These are phyloP conservation scores for Tylopilus plumbeoviolaceoides DNA, from an alignment of 768 basidiomycete species.

Conservation along the genomic window DNA sequence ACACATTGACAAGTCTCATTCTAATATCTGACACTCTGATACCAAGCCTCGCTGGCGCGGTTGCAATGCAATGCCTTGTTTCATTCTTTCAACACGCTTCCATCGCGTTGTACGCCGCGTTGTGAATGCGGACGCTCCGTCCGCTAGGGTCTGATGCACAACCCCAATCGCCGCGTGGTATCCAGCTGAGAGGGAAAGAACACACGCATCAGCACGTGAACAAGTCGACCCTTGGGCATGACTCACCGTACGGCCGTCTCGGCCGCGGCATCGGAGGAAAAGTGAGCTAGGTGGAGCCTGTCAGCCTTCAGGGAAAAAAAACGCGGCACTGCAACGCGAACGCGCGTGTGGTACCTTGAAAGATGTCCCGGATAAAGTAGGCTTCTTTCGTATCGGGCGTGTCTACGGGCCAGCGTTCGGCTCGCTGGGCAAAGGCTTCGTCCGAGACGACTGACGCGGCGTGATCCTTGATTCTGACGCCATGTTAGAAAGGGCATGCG, in stretches of 20 bases:
- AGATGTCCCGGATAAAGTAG: slow-evolving; percentile 87
- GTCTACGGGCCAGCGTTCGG: slow-evolving; percentile 70
- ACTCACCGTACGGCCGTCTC: slow-evolving; percentile 84
- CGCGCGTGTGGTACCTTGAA: slow-evolving; percentile 60
- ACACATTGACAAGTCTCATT: slow-evolving; percentile 29
- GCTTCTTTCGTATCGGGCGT: slow-evolving; percentile 97
- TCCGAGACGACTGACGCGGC: slow-evolving; percentile 75
- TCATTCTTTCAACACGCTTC: slow-evolving; percentile 13
- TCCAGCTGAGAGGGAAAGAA: slow-evolving; percentile 54
- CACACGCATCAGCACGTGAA: slow-evolving; percentile 3
- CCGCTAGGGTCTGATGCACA: slow-evolving; percentile 94
- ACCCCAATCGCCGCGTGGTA: slow-evolving; percentile 96
- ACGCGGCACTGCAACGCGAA: no score
- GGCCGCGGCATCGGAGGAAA: slow-evolving; percentile 83
- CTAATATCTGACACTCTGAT: slow-evolving; percentile 24
- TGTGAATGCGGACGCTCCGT: slow-evolving; percentile 93
- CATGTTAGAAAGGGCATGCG: background rate
- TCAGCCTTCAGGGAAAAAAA: slow-evolving; percentile 5
- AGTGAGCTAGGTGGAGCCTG: slow-evolving; percentile 48
- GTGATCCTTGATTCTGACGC: slow-evolving; percentile 79
- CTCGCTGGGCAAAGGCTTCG: slow-evolving; percentile 68
- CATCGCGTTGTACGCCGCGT: slow-evolving; percentile 66
- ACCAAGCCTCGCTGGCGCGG: slow-evolving; percentile 25
- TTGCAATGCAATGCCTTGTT: slow-evolving; percentile 6
- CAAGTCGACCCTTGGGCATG: slow-evolving; percentile 1